phyloP scores from a whole-genome alignment of 2,329 filamentous ascomycete species.

The Verticillium longisporum region DNA sequence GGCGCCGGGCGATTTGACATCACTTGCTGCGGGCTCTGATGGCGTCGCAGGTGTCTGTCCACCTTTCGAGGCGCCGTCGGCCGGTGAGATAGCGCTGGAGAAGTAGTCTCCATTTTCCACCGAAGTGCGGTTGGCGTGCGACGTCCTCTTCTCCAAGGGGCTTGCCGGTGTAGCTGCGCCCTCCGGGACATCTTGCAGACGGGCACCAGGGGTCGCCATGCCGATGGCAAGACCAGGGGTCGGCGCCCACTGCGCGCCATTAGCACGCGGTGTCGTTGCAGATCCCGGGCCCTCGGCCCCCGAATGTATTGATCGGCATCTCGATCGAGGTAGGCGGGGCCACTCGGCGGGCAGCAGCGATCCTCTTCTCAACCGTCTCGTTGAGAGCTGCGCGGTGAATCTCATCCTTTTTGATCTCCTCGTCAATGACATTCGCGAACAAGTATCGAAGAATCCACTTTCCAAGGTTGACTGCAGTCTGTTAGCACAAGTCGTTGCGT shows the following conservation, averaged over 20 bases:
- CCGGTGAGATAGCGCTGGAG: slow-evolving; percentile 49
- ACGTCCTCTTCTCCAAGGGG: slow-evolving; percentile 47
- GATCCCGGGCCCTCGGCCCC: slow-evolving; percentile 27
- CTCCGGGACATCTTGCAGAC: slow-evolving; percentile 42
- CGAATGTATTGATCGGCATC: slow-evolving; percentile 31
- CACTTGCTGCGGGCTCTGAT: slow-evolving; percentile 28
- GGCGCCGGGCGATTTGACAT: slow-evolving; percentile 9
- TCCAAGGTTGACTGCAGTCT: slow-evolving; percentile 76
- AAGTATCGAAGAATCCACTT: slow-evolving; percentile 95
- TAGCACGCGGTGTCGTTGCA: slow-evolving; percentile 56
- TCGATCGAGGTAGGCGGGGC: slow-evolving; percentile 55
- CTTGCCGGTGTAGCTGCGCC: slow-evolving; percentile 33
- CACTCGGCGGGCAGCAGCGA: slow-evolving; percentile 43
- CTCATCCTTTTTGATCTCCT: slow-evolving; percentile 80
- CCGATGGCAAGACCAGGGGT: slow-evolving; percentile 77
- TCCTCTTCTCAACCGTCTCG: slow-evolving; percentile 51
- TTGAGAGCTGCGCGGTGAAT: slow-evolving; percentile 63
- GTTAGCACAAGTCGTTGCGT: slow-evolving; percentile 4
- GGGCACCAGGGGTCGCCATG: slow-evolving; percentile 58
- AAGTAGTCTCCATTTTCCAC: slow-evolving; percentile 73
- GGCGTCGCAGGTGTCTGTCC: slow-evolving; percentile 20
- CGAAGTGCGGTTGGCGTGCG: slow-evolving; percentile 53
- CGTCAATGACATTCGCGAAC: slow-evolving; percentile 82
- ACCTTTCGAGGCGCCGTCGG: slow-evolving; percentile 35
- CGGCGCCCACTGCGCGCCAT: slow-evolving; percentile 51